phyloP scores from a whole-genome alignment of 345 rosid species.

The Anacardium occidentale region DNA sequence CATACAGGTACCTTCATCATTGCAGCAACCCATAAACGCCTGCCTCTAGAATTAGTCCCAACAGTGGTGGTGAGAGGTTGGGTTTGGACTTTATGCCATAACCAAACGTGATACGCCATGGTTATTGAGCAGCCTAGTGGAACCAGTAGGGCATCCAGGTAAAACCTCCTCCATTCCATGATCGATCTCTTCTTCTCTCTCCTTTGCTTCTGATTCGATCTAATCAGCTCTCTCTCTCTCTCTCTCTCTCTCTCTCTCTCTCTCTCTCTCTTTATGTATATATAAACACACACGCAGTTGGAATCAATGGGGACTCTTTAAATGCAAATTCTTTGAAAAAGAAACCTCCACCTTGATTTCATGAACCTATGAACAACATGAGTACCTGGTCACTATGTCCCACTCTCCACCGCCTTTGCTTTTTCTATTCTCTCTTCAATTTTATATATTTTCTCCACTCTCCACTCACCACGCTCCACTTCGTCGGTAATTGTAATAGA shows the following conservation, averaged over 20 bases:
- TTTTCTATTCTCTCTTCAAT: too few relatives aligned
- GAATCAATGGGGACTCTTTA: conserved; percentile 24
- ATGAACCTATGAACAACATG: background rate
- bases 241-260: too few relatives aligned
- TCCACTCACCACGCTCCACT: too few relatives aligned
- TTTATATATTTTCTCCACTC: too few relatives aligned
- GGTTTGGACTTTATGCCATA: conserved; percentile 75
- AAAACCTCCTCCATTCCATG: conserved; percentile 79
- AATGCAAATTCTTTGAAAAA: background rate
- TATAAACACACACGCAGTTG: too few relatives aligned
- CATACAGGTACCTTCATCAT: conserved; percentile 60
- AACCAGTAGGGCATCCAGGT: conserved; percentile 70
- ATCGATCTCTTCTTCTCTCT: too few relatives aligned
- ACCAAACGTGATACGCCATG: conserved; percentile 58
- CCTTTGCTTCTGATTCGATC: too few relatives aligned
- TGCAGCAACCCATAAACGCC: conserved; percentile 78
- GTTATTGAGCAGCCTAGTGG: conserved; percentile 53
- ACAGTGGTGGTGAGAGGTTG: conserved; percentile 74
- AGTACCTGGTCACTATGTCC: conserved; percentile 10
- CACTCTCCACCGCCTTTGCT: too few relatives aligned
- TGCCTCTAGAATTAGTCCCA: conserved; percentile 63
- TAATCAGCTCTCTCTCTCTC: too few relatives aligned
- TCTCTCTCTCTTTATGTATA: too few relatives aligned
- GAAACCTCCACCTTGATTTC: background rate
- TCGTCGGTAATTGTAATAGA: too few relatives aligned